Percentiles rank a stretch among this genome's conserved stretches.
These are phyloP conservation scores for Thoreauomyces humboldtii DNA, from an alignment of 192 early-diverging fungal genomes.

Conservation along the genomic window DNA sequence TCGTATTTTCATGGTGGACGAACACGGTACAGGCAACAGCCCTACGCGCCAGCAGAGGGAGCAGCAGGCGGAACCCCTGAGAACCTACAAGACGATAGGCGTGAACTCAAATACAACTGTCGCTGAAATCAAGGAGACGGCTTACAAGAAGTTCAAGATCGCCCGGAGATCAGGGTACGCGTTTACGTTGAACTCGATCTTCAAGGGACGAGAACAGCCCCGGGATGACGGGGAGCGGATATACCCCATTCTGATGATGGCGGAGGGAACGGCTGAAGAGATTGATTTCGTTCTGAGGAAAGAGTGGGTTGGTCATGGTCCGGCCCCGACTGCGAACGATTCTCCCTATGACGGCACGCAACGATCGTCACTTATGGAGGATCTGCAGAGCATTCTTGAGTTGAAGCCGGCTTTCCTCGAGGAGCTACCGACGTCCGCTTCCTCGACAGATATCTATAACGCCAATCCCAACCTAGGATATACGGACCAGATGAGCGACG, in stretches of 20 bases:
- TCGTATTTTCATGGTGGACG: conserved; percentile 40
- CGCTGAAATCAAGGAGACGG: conserved; percentile 37
- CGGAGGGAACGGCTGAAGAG: conserved; percentile 32
- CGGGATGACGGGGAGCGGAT: conserved; percentile 28
- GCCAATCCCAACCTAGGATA: no score
- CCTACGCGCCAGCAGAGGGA: not conserved
- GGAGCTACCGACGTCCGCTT: conserved; percentile 21
- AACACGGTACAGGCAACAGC: not conserved
- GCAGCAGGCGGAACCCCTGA: not conserved
- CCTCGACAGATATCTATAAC: no score
- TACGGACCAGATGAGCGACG: no score
- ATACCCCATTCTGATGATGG: conserved; percentile 33
- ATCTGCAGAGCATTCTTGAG: conserved; percentile 17
- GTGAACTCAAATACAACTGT: conserved; percentile 34
- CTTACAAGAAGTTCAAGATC: conserved; percentile 47
- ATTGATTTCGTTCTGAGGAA: conserved; percentile 42
- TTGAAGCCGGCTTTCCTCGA: conserved; percentile 34
- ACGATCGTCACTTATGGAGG: conserved; percentile 15
- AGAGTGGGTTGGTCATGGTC: conserved; percentile 31
- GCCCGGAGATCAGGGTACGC: not conserved
- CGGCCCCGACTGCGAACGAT: conserved; percentile 9
- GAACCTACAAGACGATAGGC: conserved; percentile 51
- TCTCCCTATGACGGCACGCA: not conserved
- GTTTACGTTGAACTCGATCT: conserved; percentile 34
- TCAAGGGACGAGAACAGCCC: conserved; percentile 33